Base-by-base conservation (phyloP, 257 asterid species). In the Solanum neorickii region DNA sequence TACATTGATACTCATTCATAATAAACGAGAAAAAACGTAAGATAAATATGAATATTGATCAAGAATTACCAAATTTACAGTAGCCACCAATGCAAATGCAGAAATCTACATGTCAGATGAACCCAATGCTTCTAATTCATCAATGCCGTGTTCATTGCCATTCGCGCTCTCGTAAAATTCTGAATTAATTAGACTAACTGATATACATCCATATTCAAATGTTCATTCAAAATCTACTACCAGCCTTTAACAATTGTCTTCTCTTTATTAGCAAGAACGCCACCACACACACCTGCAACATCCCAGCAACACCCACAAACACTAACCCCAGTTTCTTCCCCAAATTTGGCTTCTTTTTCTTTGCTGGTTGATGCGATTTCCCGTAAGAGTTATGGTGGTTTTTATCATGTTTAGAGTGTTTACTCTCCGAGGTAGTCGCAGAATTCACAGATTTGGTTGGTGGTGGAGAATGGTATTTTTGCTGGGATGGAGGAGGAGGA, bases 21-120 rank as follows among this genome's bases (percentile, higher is more conserved):
- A 47, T 3, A 47, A n/a, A 65, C 12, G 66, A 35, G 66, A 35
- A 56, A 56, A 41, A 16, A 18, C 60, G 39, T 11, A 47, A 85
- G 52, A 33, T 59, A 83, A 39, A 56, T 29, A 70, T 46, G 85
- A 88, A 87, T 86, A 89, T n/a, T 68, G 89, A 88, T 75, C 77
- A 88, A 89, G 87, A 87, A 47, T 93, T 94, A 94, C 96, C 98
- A 89, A 74, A 93, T 94, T 90, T 92, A 95, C 97, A 94, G 92
- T 88, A 85, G 88, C 88, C 68, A 90, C 85, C 87, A 42, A 87
- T 83, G 85, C 88, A 88, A 86, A 91, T 89, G 92, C 90, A 89
- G 90, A 87, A 89, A 88, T 76, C 88, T 47, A 49, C 44, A 18
- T 49, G 52, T 82, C 31, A 82, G 21, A 15, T 49, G 69, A 49